A percentile compares a stretch with the other conserved stretches of the same genome.
These are phyloP conservation scores for Colletotrichum melonis DNA, from an alignment of 2,329 filamentous ascomycete genomes.

Conservation along the genomic window DNA sequence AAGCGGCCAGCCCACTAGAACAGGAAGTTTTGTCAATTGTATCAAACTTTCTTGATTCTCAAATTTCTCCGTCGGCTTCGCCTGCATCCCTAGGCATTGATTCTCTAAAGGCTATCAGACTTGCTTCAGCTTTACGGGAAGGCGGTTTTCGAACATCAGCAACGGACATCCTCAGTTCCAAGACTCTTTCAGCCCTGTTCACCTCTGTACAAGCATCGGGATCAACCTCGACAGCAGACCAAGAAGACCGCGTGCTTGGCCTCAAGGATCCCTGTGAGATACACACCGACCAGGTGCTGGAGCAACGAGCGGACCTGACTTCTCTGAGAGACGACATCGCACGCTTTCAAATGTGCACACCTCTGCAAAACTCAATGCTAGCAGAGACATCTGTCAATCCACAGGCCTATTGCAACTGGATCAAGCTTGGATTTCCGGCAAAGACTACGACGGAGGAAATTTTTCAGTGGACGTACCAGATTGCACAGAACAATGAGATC, in stretches of 20 bases:
- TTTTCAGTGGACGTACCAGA: conserved; percentile 56
- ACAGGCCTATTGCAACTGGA: conserved; percentile 80
- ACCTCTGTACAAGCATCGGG: conserved; percentile 9
- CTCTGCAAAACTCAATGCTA: conserved; percentile 84
- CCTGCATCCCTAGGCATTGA: conserved; percentile 72
- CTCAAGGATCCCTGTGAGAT: neutral
- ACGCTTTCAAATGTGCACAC: conserved; percentile 72
- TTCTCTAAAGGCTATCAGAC: conserved; percentile 60
- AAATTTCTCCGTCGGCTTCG: conserved; percentile 50
- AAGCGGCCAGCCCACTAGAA: conserved; percentile 30
- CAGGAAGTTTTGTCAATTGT: conserved; percentile 53
- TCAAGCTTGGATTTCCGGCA: conserved; percentile 70
- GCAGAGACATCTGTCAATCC: conserved; percentile 73
- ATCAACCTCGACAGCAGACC: neutral
- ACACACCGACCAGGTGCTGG: neutral
- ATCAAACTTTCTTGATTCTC: conserved; percentile 51
- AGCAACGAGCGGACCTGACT: neutral
- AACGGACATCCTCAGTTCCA: conserved; percentile 69
- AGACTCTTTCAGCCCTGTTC: conserved; percentile 43
- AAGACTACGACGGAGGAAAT: conserved; percentile 52
- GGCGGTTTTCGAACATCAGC: conserved; percentile 67
- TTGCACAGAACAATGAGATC: conserved; percentile 71
- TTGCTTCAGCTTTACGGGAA: conserved; percentile 73
- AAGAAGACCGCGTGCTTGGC: too few species aligned
- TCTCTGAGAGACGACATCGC: conserved; percentile 42